Evolutionary conservation across 371 early-diverging fungal genomes (phyloP).

Genomic region (Choanephora cucurbitarum): DNA sequence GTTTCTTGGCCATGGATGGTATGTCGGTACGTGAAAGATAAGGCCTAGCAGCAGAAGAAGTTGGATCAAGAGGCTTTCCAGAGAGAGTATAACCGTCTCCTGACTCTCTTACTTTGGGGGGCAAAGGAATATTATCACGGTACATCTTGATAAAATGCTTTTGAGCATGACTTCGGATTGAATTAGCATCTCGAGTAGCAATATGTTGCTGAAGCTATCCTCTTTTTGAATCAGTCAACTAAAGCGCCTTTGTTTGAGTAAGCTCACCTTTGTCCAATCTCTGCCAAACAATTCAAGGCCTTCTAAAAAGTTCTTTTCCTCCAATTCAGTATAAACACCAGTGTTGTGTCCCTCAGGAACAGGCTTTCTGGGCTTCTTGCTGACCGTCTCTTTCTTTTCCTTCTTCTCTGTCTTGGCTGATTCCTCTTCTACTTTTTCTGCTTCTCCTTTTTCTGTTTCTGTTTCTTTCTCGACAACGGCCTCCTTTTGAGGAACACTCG

Average conservation of each 20-base stretch:
- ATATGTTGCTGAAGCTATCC: constrained; percentile 67
- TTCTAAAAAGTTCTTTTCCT: constrained; percentile 73
- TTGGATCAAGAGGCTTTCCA: constrained; percentile 84
- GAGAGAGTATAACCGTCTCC: constrained; percentile 89
- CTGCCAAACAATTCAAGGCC: constrained; percentile 81
- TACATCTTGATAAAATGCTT: constrained; percentile 89
- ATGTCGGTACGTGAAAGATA: constrained; percentile 56
- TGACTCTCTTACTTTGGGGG: constrained; percentile 73
- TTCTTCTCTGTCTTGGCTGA: background rate
- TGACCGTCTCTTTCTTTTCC: background rate
- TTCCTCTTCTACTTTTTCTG: background rate
- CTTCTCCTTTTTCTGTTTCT: background rate
- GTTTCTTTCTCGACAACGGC: background rate
- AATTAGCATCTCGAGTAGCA: constrained; percentile 77
- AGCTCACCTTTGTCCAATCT: constrained; percentile 72
- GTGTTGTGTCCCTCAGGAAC: constrained; percentile 59
- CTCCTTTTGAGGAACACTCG: background rate
- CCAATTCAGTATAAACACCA: constrained; percentile 80
- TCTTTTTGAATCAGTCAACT: background rate
- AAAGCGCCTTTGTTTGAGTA: background rate
- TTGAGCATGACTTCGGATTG: constrained; percentile 88
- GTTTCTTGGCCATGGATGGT: constrained; percentile 2
- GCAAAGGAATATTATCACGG: constrained; percentile 78
- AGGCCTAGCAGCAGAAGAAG: constrained; percentile 82
- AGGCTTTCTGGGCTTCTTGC: constrained; percentile 45